Percentiles rank a stretch among this genome's conserved stretches.
These are phyloP conservation scores for Ilex asprella DNA, from an alignment of 257 asterid genomes.

Conservation along the genomic window DNA sequence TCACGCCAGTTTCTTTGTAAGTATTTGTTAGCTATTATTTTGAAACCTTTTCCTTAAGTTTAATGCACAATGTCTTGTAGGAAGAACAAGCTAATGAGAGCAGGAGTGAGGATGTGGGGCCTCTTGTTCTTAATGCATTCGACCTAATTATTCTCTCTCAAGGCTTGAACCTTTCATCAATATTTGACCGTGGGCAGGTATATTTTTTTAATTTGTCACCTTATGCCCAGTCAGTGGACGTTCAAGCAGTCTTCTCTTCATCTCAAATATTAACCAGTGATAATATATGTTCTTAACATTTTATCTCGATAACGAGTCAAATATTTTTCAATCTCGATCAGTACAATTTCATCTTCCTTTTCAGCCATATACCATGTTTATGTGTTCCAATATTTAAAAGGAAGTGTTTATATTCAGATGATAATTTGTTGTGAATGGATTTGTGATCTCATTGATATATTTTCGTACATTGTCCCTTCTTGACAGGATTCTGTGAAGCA, in stretches of 20 bases:
- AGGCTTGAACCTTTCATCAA: constrained; percentile 80
- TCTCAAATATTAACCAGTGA: background rate
- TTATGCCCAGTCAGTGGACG: too few species aligned
- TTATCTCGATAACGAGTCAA: background rate
- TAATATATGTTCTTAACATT: too few species aligned
- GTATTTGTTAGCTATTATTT: too few species aligned
- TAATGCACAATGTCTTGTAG: constrained; percentile 23
- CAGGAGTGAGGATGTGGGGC: constrained; percentile 62
- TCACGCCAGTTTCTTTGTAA: background rate
- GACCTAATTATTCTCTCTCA: constrained; percentile 93
- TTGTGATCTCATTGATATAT: background rate
- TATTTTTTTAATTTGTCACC: background rate
- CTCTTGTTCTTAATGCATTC: constrained; percentile 88
- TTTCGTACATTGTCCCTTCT: background rate
- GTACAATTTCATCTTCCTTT: too few species aligned
- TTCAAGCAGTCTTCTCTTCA: background rate
- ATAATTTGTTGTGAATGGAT: background rate
- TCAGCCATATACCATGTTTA: background rate
- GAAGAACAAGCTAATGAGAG: constrained; percentile 49
- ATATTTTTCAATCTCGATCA: background rate
- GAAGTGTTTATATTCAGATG: background rate
- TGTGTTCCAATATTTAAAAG: background rate
- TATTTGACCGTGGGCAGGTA: constrained; percentile 90
- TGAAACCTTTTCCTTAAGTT: too few species aligned
- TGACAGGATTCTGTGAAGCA: constrained; percentile 67